Evolutionary conservation across 2,329 filamentous ascomycete species (phyloP), one percentile per base, ranked within the genome.

Genomic region (Biscogniauxia mediterranea): DNA sequence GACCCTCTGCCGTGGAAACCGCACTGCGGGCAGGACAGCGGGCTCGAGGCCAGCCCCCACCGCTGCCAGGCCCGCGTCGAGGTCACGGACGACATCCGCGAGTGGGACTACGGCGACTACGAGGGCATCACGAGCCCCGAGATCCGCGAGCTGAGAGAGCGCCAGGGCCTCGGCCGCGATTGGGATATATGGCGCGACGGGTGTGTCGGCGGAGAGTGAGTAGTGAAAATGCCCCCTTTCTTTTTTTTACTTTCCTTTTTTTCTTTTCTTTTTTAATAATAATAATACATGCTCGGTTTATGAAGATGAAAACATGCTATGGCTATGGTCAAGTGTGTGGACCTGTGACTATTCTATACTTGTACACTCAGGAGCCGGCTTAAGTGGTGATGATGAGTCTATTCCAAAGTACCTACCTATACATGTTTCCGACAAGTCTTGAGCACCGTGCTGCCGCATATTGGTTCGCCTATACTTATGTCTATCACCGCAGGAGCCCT

Each of bases 131-230:
- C 89, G 42, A 89, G 83, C 64, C 77, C 81, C 17, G 81, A 92
- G 66, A 96, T 96, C 71, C 81, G 84, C 56, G 80, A 81, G 57
- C 70, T 78, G 66, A 83, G 84, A 56, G 80, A 77, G 62, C 79
- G 83, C 69, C 79, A 85, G 61, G 90, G 90, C 7, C 78, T 83
- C 20, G 66, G 79, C 50, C 81, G 79, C 3, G 74, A 77, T 23
- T 96, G 92, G 92, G 90, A 95, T 77, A 96, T 96, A 66, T 96
- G 92, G 92, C 81, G 80, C n/a, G 92, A 96, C 73, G 92, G 92
- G 0, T 96, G 92, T 76, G 89, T 89, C 1, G 90, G 88, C 2
- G 93, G 93, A 74, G 92, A 96, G 89, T 91, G 77, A 75, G 86
- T 82, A n/a, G 55, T 46, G 15, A 42, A 25, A 51, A 28, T 32